Conservation (phyloP, 345 rosid species). For the Populus deltoides region DNA sequence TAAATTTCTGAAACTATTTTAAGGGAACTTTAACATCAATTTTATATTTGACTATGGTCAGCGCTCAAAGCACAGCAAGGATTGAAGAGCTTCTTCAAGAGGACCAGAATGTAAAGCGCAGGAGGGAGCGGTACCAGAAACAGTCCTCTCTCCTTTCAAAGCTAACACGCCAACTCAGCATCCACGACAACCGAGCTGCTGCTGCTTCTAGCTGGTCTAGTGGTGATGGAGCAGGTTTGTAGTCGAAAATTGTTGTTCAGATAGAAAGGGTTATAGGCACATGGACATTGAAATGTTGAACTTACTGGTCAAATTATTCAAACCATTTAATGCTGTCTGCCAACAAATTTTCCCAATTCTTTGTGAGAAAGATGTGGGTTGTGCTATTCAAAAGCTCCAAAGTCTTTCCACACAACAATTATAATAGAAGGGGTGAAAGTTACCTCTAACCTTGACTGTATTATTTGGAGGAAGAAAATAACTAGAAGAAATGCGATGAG, state of each 20-base stretch:
- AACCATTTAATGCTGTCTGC: background rate
- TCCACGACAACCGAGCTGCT: slow-evolving; percentile 88
- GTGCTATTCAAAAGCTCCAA: background rate
- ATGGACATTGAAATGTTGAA: background rate
- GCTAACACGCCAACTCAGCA: slow-evolving; percentile 74
- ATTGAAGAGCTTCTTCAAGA: slow-evolving; percentile 89
- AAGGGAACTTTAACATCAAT: background rate
- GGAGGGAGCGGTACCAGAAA: slow-evolving; percentile 75
- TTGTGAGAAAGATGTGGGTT: background rate
- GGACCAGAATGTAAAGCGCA: slow-evolving; percentile 73
- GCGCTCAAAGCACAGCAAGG: slow-evolving; percentile 68
- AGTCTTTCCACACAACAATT: background rate
- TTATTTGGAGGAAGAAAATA: background rate
- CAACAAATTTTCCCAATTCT: background rate
- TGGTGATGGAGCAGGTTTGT: slow-evolving; percentile 47
- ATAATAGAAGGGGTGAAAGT: background rate
- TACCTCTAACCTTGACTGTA: background rate
- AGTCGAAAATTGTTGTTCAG: background rate
- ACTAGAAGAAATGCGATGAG: background rate
- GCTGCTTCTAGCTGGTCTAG: slow-evolving; percentile 74
- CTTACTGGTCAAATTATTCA: background rate
- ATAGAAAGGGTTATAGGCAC: background rate
- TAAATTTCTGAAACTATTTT: background rate
- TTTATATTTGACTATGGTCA: slow-evolving; percentile 10
- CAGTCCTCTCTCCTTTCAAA: slow-evolving; percentile 79